These are phyloP conservation scores for Rhodotorula sp. DNA, from an alignment of 1,284 basidiomycete genomes.

Conservation along the genomic window DNA sequence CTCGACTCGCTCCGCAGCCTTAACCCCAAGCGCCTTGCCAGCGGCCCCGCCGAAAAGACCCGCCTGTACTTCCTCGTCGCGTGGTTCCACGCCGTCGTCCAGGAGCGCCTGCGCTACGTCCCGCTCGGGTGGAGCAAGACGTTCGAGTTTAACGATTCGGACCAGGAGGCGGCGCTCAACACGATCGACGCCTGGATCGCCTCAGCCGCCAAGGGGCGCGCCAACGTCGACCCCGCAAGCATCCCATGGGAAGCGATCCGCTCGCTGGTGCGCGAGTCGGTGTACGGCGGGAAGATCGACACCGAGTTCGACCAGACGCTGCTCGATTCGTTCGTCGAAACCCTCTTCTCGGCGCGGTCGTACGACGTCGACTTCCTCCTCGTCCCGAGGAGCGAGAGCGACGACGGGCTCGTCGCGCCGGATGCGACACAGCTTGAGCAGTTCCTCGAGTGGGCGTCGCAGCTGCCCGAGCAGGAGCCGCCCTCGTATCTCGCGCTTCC, in stretches of 20 bases:
- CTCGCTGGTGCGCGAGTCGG: constrained; percentile 87
- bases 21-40: constrained; percentile 64
- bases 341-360: constrained; percentile 77
- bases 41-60: constrained; percentile 83
- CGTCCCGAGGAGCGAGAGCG: constrained; percentile 57
- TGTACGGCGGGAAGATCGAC: constrained; percentile 85
- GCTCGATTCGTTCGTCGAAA: constrained; percentile 86
- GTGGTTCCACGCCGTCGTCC: constrained; percentile 96
- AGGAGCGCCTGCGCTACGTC: constrained; percentile 90
- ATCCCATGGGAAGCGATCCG: constrained; percentile 93
- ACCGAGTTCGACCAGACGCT: constrained; percentile 91
- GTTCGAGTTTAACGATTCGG: constrained; percentile 98
- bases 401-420: constrained; percentile 67
- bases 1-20: constrained; percentile 85
- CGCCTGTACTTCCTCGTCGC: constrained; percentile 84
- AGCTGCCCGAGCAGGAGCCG: constrained; percentile 63
- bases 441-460: constrained; percentile 83
- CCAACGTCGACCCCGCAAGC: constrained; percentile 83
- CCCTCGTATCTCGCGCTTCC: constrained; percentile 90
- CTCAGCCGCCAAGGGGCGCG: constrained; percentile 74
- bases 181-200: constrained; percentile 89
- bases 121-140: constrained; percentile 93
- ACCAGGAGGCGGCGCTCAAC: constrained; percentile 86
- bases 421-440: constrained; percentile 89
- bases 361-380: constrained; percentile 91